Evolutionary conservation across 495 filamentous ascomycete genomes (phyloP).

Genomic region (Penicillium antarcticum): DNA sequence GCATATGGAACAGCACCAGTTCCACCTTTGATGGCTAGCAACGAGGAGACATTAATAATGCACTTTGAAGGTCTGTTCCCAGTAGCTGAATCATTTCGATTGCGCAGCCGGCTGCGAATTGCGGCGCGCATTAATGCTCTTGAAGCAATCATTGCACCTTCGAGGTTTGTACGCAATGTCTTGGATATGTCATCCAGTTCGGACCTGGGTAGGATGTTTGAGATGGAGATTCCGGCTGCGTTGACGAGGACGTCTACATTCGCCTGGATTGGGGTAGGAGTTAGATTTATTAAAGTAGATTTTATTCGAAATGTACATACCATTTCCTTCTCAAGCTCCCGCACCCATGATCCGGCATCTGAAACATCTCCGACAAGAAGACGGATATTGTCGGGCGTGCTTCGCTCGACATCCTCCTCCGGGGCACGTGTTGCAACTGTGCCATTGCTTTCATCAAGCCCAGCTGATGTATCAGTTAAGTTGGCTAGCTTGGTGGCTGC

Average conservation of each 20-base stretch:
- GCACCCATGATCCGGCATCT: slow-evolving; percentile 41
- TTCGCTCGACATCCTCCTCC: slow-evolving; percentile 8
- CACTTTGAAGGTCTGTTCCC: slow-evolving; percentile 37
- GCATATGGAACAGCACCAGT: slow-evolving; percentile 69
- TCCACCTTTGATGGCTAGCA: slow-evolving; percentile 62
- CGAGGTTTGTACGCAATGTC: slow-evolving; percentile 65
- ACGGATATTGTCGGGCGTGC: slow-evolving; percentile 14
- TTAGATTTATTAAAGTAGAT: no score
- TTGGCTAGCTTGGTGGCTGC: slow-evolving; percentile 24
- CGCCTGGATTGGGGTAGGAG: slow-evolving; percentile 18
- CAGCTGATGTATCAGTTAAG: neutral
- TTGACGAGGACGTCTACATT: slow-evolving; percentile 68
- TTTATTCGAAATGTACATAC: slow-evolving; percentile 18
- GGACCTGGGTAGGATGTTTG: slow-evolving; percentile 52
- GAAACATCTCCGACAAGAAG: slow-evolving; percentile 49
- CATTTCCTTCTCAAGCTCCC: slow-evolving; percentile 40
- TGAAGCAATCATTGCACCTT: slow-evolving; percentile 65
- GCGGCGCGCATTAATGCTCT: slow-evolving; percentile 47
- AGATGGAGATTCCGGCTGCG: slow-evolving; percentile 67
- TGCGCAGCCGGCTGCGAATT: slow-evolving; percentile 34
- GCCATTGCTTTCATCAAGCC: neutral
- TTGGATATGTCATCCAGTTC: slow-evolving; percentile 36
- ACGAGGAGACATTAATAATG: slow-evolving; percentile 78
- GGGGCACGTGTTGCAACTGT: slow-evolving; percentile 18
- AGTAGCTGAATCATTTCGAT: slow-evolving; percentile 11